Percentiles rank a stretch among this genome's conserved stretches.
phyloP scores from a whole-genome alignment of 2,329 filamentous ascomycete genomes.

The Apiospora rasikravindrae region DNA sequence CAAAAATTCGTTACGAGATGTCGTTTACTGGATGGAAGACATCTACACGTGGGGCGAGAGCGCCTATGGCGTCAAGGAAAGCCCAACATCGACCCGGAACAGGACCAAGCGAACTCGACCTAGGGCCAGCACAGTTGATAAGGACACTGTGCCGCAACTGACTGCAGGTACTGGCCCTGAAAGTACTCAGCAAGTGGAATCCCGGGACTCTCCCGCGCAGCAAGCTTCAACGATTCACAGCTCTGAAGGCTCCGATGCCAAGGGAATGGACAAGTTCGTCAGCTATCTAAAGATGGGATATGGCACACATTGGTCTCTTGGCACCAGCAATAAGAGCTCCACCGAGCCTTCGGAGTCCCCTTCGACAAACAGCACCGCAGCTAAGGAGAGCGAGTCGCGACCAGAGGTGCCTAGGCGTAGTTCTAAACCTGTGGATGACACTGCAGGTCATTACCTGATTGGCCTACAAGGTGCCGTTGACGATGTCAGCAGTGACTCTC shows the following conservation, averaged over 20 bases:
- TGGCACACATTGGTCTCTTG: conserved; percentile 68
- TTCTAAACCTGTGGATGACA: conserved; percentile 25
- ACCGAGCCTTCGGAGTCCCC: conserved; percentile 22
- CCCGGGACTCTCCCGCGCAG: conserved; percentile 18
- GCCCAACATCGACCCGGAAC: conserved; percentile 70
- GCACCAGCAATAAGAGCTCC: conserved; percentile 24
- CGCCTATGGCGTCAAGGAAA: conserved; percentile 84
- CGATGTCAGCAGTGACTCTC: conserved; percentile 44
- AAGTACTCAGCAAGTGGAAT: background rate
- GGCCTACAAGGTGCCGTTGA: conserved; percentile 71
- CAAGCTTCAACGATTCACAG: conserved; percentile 20
- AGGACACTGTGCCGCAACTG: conserved; percentile 18
- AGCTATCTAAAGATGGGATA: conserved; percentile 71
- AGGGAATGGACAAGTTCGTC: conserved; percentile 60
- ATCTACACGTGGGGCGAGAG: conserved; percentile 83
- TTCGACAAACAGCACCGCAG: conserved; percentile 16
- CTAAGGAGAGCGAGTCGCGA: conserved; percentile 20
- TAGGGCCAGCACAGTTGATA: conserved; percentile 22
- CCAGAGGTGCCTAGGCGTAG: conserved; percentile 18
- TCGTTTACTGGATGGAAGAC: conserved; percentile 88
- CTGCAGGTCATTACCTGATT: conserved; percentile 63
- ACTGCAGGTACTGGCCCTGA: conserved; percentile 3
- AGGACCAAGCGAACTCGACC: conserved; percentile 46
- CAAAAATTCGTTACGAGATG: conserved; percentile 69
- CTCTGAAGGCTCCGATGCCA: conserved; percentile 38